Conservation (phyloP, 371 early-diverging fungal genomes). For the Conidiobolus incongruus region DNA sequence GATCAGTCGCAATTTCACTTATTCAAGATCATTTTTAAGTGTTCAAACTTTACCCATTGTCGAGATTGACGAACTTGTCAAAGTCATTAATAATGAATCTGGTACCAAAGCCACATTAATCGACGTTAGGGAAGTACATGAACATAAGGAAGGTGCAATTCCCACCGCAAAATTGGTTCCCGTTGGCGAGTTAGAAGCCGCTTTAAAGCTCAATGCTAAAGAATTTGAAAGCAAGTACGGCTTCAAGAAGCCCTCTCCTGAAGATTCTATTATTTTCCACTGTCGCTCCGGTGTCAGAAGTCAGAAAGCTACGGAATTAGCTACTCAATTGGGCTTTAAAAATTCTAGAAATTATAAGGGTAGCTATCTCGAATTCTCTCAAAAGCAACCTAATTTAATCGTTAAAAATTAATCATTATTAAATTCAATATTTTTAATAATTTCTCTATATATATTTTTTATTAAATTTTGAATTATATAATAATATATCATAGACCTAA, state of each 20-base stretch:
- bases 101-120: too few species aligned
- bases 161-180: conserved; percentile 25
- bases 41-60: too few species aligned
- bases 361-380: conserved; percentile 21
- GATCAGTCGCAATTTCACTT: too few species aligned
- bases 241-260: conserved; percentile 9
- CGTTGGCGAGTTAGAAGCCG: conserved; percentile 17
- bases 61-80: too few species aligned
- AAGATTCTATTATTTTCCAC: conserved; percentile 21
- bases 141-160: conserved; percentile 19
- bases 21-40: too few species aligned
- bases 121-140: conserved; percentile 22
- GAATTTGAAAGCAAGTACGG: conserved; percentile 14
- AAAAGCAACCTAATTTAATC: neutral
- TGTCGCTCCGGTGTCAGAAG: conserved; percentile 23
- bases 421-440: too few species aligned
- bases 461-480: too few species aligned
- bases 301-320: conserved; percentile 17
- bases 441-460: too few species aligned
- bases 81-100: too few species aligned
- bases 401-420: too few species aligned
- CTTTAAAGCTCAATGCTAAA: conserved; percentile 15
- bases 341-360: conserved; percentile 22
- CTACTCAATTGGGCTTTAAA: conserved; percentile 8
- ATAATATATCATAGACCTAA: too few species aligned